These are phyloP conservation scores for Mallotus nudiflorus DNA, from an alignment of 345 rosid genomes.

Conservation along the genomic window DNA sequence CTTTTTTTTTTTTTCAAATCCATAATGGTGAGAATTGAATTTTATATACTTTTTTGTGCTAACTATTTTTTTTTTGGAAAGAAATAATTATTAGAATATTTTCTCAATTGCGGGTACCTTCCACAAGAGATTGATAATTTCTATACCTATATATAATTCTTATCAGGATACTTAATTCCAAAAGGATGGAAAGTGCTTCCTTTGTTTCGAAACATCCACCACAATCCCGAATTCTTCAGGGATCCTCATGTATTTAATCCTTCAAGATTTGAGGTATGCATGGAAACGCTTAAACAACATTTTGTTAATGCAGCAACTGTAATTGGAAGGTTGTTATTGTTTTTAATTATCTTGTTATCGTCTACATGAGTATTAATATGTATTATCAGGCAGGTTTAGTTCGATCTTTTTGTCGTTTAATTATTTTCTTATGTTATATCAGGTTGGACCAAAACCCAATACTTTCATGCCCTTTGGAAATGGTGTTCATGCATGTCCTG, in stretches of 20 bases:
- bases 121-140: background rate
- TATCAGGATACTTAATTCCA: constrained; percentile 75
- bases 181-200: constrained; percentile 97
- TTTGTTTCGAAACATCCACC: constrained; percentile 85
- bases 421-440: background rate
- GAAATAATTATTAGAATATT: too few species aligned
- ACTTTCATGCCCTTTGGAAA: constrained; percentile 55
- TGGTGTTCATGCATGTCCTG: constrained; percentile 54
- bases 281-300: too few species aligned
- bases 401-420: background rate
- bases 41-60: too few species aligned
- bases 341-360: too few species aligned
- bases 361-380: too few species aligned
- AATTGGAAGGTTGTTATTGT: too few species aligned
- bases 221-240: constrained; percentile 60
- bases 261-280: constrained; percentile 73
- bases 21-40: too few species aligned
- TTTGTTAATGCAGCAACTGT: too few species aligned
- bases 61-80: too few species aligned
- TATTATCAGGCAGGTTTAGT: too few species aligned
- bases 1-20: too few species aligned
- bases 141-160: background rate
- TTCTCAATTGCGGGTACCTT: too few species aligned
- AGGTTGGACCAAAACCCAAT: constrained; percentile 44
- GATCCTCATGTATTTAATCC: constrained; percentile 81